Evolutionary conservation across 768 basidiomycete genomes (phyloP).

Genomic region (Kwoniella dejecticola): DNA sequence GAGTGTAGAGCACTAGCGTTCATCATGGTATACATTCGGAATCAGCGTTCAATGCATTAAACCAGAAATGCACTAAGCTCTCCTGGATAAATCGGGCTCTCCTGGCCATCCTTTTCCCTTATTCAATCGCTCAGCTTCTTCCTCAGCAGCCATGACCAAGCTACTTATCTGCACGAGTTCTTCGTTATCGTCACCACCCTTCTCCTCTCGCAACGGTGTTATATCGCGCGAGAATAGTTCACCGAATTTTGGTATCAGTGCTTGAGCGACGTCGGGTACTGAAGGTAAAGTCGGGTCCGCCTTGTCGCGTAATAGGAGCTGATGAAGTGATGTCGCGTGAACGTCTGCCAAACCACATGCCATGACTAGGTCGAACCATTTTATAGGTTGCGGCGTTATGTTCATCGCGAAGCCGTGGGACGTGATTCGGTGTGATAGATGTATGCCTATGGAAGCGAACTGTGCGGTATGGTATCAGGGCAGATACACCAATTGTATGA

Average conservation of each 20-base stretch:
- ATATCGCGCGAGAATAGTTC: constrained; percentile 37
- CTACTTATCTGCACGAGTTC: constrained; percentile 24
- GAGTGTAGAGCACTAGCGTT: too few species aligned
- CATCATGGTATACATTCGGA: too few species aligned
- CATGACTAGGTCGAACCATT: constrained; percentile 84
- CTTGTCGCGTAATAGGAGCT: constrained; percentile 27
- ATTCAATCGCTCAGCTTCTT: constrained; percentile 30
- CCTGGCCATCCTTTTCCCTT: constrained; percentile 37
- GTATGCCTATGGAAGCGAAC: constrained; percentile 93
- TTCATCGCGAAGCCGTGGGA: constrained; percentile 95
- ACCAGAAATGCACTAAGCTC: too few species aligned
- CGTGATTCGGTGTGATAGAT: constrained; percentile 90
- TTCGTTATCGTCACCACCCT: not conserved
- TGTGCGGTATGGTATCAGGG: constrained; percentile 12
- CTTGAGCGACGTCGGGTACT: constrained; percentile 34
- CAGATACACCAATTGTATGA: not conserved
- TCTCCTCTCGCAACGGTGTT: not conserved
- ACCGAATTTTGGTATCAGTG: constrained; percentile 39
- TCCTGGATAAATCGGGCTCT: constrained; percentile 32
- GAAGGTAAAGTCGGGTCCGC: constrained; percentile 1
- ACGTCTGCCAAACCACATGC: constrained; percentile 90
- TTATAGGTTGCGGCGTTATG: constrained; percentile 73
- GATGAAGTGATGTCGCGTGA: constrained; percentile 63
- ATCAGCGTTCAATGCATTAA: too few species aligned
- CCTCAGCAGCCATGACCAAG: constrained; percentile 39